These are phyloP conservation scores for Monosporozyma siamensis DNA, from an alignment of 805 yeast species.

Conservation along the genomic window DNA sequence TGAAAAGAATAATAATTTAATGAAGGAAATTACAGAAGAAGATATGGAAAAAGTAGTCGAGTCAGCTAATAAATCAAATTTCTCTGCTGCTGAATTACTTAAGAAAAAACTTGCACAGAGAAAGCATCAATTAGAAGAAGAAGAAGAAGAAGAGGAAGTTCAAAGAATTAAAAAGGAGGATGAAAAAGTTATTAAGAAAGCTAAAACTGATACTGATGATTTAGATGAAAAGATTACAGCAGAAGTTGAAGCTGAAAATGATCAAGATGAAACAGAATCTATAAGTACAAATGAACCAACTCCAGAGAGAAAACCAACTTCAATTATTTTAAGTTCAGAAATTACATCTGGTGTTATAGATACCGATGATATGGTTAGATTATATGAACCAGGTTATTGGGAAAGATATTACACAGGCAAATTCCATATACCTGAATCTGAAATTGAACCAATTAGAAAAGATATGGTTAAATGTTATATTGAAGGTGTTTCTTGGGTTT, in stretches of 20 bases:
- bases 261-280: constrained; percentile 11
- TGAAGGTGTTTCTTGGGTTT: constrained; percentile 96
- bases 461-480: constrained; percentile 64
- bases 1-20: constrained; percentile 19
- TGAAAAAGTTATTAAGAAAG: constrained; percentile 7
- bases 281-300: constrained; percentile 2
- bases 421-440: constrained; percentile 49
- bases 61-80: constrained; percentile 32
- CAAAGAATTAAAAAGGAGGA: constrained; percentile 6
- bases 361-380: constrained; percentile 46
- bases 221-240: constrained; percentile 20
- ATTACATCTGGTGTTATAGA: constrained; percentile 32
- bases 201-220: constrained; percentile 14
- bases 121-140: constrained; percentile 22
- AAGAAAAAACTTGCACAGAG: constrained; percentile 29
- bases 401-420: constrained; percentile 73
- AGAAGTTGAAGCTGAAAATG: constrained; percentile 18
- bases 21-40: constrained; percentile 23
- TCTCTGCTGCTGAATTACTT: constrained; percentile 40
- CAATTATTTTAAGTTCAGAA: constrained; percentile 21
- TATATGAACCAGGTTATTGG: constrained; percentile 83
- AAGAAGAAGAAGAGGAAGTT: constrained; percentile 15
- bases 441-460: constrained; percentile 44
- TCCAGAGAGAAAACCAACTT: constrained; percentile 4
- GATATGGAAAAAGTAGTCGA: constrained; percentile 25